A percentile compares a stretch with the other conserved stretches of the same genome.
Evolutionary conservation across 225 moss, liverwort and hornwort species (phyloP).

Genomic region (Polytrichum formosum): DNA sequence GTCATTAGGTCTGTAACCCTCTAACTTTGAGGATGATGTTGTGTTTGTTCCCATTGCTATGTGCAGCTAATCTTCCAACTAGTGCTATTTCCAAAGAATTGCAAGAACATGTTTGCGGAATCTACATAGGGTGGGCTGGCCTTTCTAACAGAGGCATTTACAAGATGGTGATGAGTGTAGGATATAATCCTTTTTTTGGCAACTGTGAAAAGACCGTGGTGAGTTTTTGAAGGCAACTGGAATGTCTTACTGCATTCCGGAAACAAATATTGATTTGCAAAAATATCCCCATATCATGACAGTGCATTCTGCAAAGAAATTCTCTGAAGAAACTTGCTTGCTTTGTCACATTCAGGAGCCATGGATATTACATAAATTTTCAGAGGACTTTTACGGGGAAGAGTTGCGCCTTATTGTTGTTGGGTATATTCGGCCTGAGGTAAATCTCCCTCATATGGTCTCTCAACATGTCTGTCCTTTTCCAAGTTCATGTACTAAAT

Average conservation of each 20-base stretch:
- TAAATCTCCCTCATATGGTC: constrained; percentile 11
- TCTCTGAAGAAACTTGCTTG: neutral
- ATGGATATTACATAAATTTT: constrained; percentile 71
- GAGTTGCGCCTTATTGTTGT: constrained; percentile 72
- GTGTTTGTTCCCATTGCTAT: constrained; percentile 5
- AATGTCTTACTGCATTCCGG: no score
- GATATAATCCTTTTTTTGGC: constrained; percentile 73
- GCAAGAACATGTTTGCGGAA: constrained; percentile 69
- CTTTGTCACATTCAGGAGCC: constrained; percentile 44
- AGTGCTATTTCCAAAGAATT: constrained; percentile 56
- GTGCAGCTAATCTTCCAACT: constrained; percentile 69
- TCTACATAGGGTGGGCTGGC: constrained; percentile 83
- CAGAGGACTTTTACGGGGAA: constrained; percentile 82
- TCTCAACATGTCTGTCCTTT: no score
- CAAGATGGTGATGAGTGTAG: constrained; percentile 92
- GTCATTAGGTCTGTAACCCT: neutral
- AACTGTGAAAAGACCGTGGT: constrained; percentile 75
- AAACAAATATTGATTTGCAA: no score
- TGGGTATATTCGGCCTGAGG: constrained; percentile 81
- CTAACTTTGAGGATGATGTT: no score
- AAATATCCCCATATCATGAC: no score
- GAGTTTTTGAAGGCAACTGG: constrained; percentile 8
- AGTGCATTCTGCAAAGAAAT: neutral
- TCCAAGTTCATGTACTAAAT: no score
- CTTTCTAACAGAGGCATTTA: constrained; percentile 63